phyloP scores from a whole-genome alignment of 192 early-diverging fungal species.

The Backusella macrospora region DNA sequence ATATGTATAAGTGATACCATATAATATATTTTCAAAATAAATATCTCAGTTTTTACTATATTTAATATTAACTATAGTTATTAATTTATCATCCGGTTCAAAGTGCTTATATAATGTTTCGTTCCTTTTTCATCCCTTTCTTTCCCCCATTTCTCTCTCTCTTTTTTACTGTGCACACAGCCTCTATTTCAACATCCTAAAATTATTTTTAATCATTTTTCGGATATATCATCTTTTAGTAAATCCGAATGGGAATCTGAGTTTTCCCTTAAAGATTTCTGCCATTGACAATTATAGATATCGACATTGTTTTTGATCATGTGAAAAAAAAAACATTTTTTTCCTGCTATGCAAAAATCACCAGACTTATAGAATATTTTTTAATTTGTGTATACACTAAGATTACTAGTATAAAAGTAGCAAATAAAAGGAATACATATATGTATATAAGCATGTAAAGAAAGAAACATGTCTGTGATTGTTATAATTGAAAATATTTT shows the following conservation, averaged over 20 bases:
- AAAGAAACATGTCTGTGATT: background rate
- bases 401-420: background rate
- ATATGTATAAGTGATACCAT: background rate
- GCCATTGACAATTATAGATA: background rate
- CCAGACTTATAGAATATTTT: background rate
- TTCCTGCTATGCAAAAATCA: background rate
- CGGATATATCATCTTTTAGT: conserved; percentile 10
- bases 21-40: too few relatives aligned
- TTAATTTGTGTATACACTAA: too few relatives aligned
- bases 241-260: background rate
- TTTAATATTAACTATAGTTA: too few relatives aligned
- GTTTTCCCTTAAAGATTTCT: background rate
- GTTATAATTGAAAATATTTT: background rate
- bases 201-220: background rate
- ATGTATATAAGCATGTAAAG: too few relatives aligned
- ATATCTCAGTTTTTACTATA: too few relatives aligned
- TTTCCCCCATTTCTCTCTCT: too few relatives aligned
- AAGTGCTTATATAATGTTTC: too few relatives aligned
- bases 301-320: background rate
- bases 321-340: background rate
- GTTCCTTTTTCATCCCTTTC: too few relatives aligned
- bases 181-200: background rate
- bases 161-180: background rate
- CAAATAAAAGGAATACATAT: background rate
- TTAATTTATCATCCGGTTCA: too few relatives aligned